Evolutionary conservation across 768 basidiomycete genomes (phyloP).

Genomic region (Grammothele lineata): DNA sequence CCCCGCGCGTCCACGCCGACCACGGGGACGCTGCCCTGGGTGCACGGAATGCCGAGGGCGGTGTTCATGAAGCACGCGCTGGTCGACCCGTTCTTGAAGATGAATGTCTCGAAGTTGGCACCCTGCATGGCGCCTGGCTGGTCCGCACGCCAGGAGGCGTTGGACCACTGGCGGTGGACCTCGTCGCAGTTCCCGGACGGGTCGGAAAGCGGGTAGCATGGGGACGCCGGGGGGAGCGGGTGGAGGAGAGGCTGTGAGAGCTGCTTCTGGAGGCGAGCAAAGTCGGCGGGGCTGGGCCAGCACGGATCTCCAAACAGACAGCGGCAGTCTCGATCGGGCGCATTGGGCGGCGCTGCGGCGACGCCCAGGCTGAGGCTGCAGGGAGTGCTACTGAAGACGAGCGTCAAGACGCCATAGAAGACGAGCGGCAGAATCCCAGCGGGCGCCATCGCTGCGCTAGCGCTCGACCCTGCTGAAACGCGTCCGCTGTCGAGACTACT

Average conservation of each 20-base stretch:
- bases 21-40: constrained; percentile 40
- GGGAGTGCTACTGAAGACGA: background rate
- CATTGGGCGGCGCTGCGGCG: background rate
- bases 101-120: constrained; percentile 30
- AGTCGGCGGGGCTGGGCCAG: constrained; percentile 37
- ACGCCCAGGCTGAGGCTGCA: too few species aligned
- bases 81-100: constrained; percentile 42
- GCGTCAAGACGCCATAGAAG: background rate
- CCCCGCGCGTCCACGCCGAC: constrained; percentile 22
- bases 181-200: constrained; percentile 35
- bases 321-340: background rate
- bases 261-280: constrained; percentile 29
- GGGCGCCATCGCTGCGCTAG: too few species aligned
- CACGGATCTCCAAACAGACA: constrained; percentile 34
- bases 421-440: background rate
- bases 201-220: constrained; percentile 36
- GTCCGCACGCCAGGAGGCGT: constrained; percentile 39
- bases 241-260: constrained; percentile 42
- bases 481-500: too few species aligned
- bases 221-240: constrained; percentile 36
- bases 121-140: constrained; percentile 38
- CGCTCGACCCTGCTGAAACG: too few species aligned
- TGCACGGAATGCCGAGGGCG: constrained; percentile 34
- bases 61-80: constrained; percentile 50
- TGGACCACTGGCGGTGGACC: constrained; percentile 22